Evolutionary conservation across 2,329 filamentous ascomycete species (phyloP), one percentile per base, ranked within the genome.

Genomic region (Sphaerulina populicola): DNA sequence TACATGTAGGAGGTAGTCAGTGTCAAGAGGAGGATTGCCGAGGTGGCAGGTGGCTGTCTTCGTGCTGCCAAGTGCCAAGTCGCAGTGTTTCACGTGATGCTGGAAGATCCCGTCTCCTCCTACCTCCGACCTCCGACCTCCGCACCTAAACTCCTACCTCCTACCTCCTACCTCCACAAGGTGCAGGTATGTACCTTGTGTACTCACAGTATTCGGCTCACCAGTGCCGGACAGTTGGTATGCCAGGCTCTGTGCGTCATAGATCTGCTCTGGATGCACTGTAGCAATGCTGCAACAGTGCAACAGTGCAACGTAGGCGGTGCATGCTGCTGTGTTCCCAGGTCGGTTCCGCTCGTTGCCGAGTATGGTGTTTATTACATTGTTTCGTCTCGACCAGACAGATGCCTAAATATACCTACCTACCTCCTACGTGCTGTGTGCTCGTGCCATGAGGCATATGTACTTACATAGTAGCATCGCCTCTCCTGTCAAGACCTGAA

Each of bases 331-430:
- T 47, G 35, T 18, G 38, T 23, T 41, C 41, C 11, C 38, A 48
- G 45, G 38, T 47, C 45, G 45, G 45, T 47, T 47, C 45, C 45
- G 45, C 18, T 48, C 45, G 45, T 48, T 48, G 41, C 45, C 45
- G 45, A 48, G 39, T n/a, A 12, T 35, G 23, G 6, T 27, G 23
- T 27, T 7, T 6, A 23, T 23, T 2, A 27, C 6, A 27, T 27
- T 11, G 37, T 12, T 23, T 23, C 18, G 2, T 21, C 39, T 12
- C 18, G 21, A 18, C 21, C 21, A 10, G 11, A 23, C 14, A 21
- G 6, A 10, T n/a, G 9, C 8, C 21, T 23, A 12, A 48, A 47
- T 39, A 47, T 39, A n/a, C n/a, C n/a, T n/a, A n/a, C n/a, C n/a
- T n/a, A n/a, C n/a, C n/a, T n/a, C n/a, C n/a, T n/a, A 38, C 23